Base-by-base conservation (phyloP, 164 flowering plant species). In the Hamamelis virginiana region DNA sequence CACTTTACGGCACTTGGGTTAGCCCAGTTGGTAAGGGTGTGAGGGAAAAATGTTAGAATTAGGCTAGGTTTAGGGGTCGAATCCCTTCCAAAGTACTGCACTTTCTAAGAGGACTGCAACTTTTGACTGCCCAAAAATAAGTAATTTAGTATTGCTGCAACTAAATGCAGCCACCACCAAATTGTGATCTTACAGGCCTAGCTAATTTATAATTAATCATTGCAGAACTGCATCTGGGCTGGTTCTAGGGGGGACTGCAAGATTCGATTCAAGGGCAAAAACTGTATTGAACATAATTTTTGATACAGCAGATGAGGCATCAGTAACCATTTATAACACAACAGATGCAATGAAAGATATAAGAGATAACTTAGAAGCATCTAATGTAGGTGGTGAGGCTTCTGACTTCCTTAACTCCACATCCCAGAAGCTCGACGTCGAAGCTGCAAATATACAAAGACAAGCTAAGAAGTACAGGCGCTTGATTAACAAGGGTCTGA, bases 321-420 rank as follows among this genome's bases (percentile, higher is more conserved):
- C 98, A 8, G 73, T 66, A 12, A 85, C 91, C 8, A 76, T 94
- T 55, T 76, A 83, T 26, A 84, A 80, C 69, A 81, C 90, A 25
- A 94, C 98, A 11, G 84, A 80, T 55, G 94, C 91, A 26, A 86
- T 94, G 86, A 82, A 72, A 70, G 74, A 73, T n/a, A 79, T 91
- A 23, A 76, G 72, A 16, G 63, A 58, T 10, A 82, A 72, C 70
- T 72, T 86, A 27, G 80, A 65, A 66, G 67, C 26, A 3, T 66
- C 77, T 15, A 62, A 66, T 57, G 64, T 23, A 21, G 72, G 45
- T 46, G 22, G n/a, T 23, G 72, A 73, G 41, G 76, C 81, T 58
- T 74, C 88, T 3, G 46, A 47, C 66, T 86, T 83, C 72, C 85
- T 90, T 18, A 72, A 69, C 59, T 73, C 89, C 10, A 90, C 94